Evolutionary conservation across 192 early-diverging fungal genomes (phyloP), one percentile per base, ranked within the genome.

Genomic region (Backusella luteola): DNA sequence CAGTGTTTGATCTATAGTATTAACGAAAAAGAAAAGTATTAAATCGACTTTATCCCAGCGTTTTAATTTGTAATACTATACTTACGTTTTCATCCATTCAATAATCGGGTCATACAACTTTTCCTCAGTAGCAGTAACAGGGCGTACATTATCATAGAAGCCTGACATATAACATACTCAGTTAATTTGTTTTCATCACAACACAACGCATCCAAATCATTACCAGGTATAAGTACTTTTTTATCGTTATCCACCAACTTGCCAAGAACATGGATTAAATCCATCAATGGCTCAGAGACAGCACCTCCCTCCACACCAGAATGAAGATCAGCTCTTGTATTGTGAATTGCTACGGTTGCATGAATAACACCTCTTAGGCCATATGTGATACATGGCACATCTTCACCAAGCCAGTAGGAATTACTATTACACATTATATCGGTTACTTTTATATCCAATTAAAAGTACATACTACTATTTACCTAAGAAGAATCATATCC

Each of bases 351-450:
- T 49, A 94, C 59, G 11, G 83, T 88, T 23, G 93, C 90, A 29
- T 89, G 86, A 49, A 94, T 91, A 0, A 93, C 88, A 11, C 93
- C 93, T 49, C 93, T 90, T 77, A 94, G 83, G 14, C 93, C 93
- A 78, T 94, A 94, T 6, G 92, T 94, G 73, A 94, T 73, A 76
- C 93, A 94, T 12, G 93, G 93, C 12, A 88, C 88, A 70, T 89
- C 84, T 69, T 94, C 93, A 66, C 91, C 92, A 6, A 93, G 84
- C 93, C 93, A 94, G 76, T 94, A 94, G 26, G 93, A 91, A 76
- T 91, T 90, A 73, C 91, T 91, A 73, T 29, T 29, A 63, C 9
- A 63, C 9, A 39, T 39, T 7, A 39, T 11, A 39, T 39, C 11
- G 38, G 11, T 39, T 39, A 39, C 38, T 39, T 39, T 39, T 39